Base-by-base conservation (phyloP, 176 grass and related monocot species). In the Eragrostis curvula region DNA sequence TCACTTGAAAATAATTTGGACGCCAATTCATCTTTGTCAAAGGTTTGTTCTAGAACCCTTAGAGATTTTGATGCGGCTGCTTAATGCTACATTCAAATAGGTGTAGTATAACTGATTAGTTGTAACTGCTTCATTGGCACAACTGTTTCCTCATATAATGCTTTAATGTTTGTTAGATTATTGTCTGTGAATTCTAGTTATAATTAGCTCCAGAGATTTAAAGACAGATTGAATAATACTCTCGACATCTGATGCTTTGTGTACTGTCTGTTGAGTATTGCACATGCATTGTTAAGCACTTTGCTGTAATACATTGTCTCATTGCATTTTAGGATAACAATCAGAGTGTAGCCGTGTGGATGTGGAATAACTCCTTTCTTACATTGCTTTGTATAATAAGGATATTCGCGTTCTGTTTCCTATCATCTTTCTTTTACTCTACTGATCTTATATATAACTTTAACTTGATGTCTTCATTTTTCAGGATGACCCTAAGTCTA, bases 401-500 rank as follows among this genome's bases (percentile, higher is more conserved):
- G 60, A 57, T 75, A 21, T 52, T n/a, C 36, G 39, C 52, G 18
- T 67, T 52, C 41, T 7, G 44, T 80, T 62, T 79, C 15, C 1
- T 5, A 39, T 64, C n/a, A 21, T 85, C 44, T 25, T 55, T 71
- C 12, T 45, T 57, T 45, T 15, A 32, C 2, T 67, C 8, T 79
- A 69, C 14, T 41, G 20, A 18, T 81, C 10, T 73, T 63, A 28
- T 24, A 61, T 41, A 74, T 77, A 48, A 17, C 68, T 79, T 28
- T 58, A 74, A 27, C 46, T 82, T 12, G 20, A 71, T 71, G 20
- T 80, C 51, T 55, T 18, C 20, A 21, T 84, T 66, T 78, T 81
- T 32, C 81, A 91, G 86, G 87, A 94, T 66, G 94, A 89, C 63
- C 57, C 78, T n/a, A 82, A 84, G 76, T 73, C 69, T 51, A 79